Conservation (phyloP, 805 yeast genomes). For the Metschnikowia lochheadii region DNA sequence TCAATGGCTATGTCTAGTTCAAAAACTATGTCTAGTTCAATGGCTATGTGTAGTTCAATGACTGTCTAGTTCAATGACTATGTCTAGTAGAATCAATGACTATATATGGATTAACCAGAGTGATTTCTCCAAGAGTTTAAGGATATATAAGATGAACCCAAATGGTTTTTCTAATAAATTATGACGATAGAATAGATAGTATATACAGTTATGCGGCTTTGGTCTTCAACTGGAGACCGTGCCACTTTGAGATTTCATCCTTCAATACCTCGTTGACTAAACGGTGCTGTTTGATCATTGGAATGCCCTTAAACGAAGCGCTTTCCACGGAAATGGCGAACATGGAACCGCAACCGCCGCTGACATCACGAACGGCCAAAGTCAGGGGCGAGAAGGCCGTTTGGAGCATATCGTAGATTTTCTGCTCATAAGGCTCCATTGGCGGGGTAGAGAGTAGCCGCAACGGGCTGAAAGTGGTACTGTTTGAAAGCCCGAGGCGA, state of each 20-base stretch:
- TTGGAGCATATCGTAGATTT: slow-evolving; percentile 54
- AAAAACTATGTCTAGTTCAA: too few relatives aligned
- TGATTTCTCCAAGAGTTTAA: too few relatives aligned
- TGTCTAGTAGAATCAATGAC: too few relatives aligned
- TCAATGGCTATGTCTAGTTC: too few relatives aligned
- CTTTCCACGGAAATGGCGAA: slow-evolving; percentile 80
- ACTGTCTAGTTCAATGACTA: too few relatives aligned
- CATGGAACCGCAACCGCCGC: slow-evolving; percentile 98
- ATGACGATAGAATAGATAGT: background rate
- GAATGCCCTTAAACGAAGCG: slow-evolving; percentile 67
- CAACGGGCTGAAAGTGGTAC: background rate
- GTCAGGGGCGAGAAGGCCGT: slow-evolving; percentile 55
- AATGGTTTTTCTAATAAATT: too few relatives aligned
- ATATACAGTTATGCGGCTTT: slow-evolving; percentile 34
- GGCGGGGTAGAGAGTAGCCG: slow-evolving; percentile 16
- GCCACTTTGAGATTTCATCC: slow-evolving; percentile 90
- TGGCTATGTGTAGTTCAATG: too few relatives aligned
- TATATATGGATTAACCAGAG: too few relatives aligned
- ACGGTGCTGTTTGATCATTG: slow-evolving; percentile 89
- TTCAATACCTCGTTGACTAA: slow-evolving; percentile 76
- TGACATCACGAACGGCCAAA: slow-evolving; percentile 72
- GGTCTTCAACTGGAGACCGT: slow-evolving; percentile 85
- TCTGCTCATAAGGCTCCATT: slow-evolving; percentile 59
- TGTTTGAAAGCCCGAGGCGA: background rate
- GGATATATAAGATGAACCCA: too few relatives aligned